phyloP scores from a whole-genome alignment of 345 rosid species.

The Arabidopsis arenosa region DNA sequence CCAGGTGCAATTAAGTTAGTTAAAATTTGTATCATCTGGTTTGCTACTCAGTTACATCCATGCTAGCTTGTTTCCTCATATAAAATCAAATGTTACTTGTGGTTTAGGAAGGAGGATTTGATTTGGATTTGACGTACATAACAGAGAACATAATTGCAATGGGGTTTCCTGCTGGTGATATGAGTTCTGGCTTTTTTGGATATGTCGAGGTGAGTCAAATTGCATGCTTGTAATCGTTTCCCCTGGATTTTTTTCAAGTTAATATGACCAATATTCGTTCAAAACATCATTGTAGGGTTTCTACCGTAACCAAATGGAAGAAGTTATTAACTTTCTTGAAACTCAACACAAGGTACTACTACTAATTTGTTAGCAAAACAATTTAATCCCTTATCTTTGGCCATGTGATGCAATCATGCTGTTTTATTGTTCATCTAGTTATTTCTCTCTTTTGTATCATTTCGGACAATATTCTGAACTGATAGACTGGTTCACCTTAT shows the following conservation, averaged over 20 bases:
- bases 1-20: conserved; percentile 55
- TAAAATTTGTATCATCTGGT: not conserved
- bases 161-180: conserved; percentile 98
- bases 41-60: conserved; percentile 12
- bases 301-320: conserved; percentile 94
- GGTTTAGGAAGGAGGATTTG: conserved; percentile 86
- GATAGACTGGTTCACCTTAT: conserved; percentile 13
- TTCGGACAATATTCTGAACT: too few relatives aligned
- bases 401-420: not conserved
- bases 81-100: conserved; percentile 19
- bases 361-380: conserved; percentile 14
- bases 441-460: not conserved
- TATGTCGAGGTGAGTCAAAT: conserved; percentile 68
- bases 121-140: conserved; percentile 83
- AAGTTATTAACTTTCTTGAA: conserved; percentile 88
- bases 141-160: conserved; percentile 89
- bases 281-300: conserved; percentile 69
- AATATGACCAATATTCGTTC: not conserved
- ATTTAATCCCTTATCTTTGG: not conserved
- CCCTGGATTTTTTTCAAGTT: not conserved
- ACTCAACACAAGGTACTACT: conserved; percentile 77
- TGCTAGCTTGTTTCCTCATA: conserved; percentile 7
- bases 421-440: not conserved
- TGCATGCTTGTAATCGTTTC: conserved; percentile 19
- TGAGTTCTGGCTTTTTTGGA: conserved; percentile 91